Evolutionary conservation across 2,329 filamentous ascomycete genomes (phyloP).

Genomic region (Myriosclerotinia scirpicola): DNA sequence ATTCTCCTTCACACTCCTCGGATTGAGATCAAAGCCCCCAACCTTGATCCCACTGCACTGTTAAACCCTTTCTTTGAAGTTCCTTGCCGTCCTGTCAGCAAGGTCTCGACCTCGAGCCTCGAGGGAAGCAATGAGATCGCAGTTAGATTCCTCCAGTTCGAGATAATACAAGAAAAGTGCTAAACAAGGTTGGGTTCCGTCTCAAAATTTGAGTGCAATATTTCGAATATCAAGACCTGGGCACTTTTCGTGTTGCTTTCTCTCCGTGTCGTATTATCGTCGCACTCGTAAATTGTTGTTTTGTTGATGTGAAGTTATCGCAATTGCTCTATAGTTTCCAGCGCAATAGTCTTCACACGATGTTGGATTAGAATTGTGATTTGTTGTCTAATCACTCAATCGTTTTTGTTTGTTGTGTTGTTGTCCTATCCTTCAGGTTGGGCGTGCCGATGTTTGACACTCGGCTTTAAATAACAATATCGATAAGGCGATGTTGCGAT

Average conservation of each 20-base stretch:
- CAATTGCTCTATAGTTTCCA: background rate
- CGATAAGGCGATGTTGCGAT: conserved; percentile 23
- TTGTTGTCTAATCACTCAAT: background rate
- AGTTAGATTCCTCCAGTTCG: background rate
- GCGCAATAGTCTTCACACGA: background rate
- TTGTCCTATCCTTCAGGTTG: background rate
- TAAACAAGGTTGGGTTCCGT: background rate
- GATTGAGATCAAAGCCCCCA: background rate
- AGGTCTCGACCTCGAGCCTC: conserved; percentile 11
- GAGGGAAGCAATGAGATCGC: conserved; percentile 9
- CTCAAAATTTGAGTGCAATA: background rate
- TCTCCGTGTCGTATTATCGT: background rate
- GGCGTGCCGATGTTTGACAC: background rate
- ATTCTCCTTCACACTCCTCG: background rate
- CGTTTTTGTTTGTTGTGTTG: conserved; percentile 4
- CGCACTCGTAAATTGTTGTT: background rate
- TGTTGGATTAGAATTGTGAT: background rate
- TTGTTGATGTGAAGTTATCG: background rate
- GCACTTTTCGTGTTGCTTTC: background rate
- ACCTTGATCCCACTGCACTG: conserved; percentile 1
- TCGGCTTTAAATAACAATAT: conserved; percentile 21
- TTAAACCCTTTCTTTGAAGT: background rate
- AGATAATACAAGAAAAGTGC: background rate
- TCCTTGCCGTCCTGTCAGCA: conserved; percentile 6
- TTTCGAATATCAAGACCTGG: background rate